Conservation (phyloP, 2,329 filamentous ascomycete genomes). For the Harringtonia aguacate region DNA sequence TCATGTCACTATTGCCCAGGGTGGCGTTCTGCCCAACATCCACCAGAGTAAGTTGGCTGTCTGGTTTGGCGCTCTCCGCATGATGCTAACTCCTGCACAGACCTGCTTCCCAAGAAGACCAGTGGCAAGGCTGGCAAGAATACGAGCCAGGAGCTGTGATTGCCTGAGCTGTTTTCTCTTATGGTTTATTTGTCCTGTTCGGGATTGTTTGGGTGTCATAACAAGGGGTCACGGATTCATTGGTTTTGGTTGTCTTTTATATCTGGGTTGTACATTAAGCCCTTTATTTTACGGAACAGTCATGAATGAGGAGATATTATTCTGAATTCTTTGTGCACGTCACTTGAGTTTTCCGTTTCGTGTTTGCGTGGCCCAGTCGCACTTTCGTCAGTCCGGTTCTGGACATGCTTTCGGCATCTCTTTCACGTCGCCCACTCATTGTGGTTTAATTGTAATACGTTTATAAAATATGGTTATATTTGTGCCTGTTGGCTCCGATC, state of each 20-base stretch:
- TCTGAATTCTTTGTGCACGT: neutral
- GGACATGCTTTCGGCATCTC: too few relatives aligned
- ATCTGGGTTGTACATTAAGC: constrained; percentile 65
- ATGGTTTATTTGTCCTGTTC: constrained; percentile 48
- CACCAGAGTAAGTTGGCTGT: constrained; percentile 71
- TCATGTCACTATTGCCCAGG: constrained; percentile 93
- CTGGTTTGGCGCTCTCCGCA: neutral
- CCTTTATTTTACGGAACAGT: constrained; percentile 44
- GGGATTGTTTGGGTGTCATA: constrained; percentile 62
- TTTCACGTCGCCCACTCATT: too few relatives aligned
- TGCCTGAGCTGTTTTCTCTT: constrained; percentile 27
- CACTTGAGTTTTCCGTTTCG: constrained; percentile 20
- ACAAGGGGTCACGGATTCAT: constrained; percentile 66
- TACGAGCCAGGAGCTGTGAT: constrained; percentile 89
- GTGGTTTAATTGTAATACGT: too few relatives aligned
- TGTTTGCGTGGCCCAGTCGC: neutral
- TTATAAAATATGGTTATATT: too few relatives aligned
- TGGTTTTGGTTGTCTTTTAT: constrained; percentile 59
- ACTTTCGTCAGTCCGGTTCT: too few relatives aligned
- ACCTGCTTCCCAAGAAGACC: constrained; percentile 99
- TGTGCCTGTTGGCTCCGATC: too few relatives aligned
- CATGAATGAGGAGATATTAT: constrained; percentile 50
- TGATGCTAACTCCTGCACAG: constrained; percentile 34
- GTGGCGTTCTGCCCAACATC: constrained; percentile 97
- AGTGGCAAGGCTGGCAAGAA: constrained; percentile 78